These are phyloP conservation scores for Lasiosphaeria hispida DNA, from an alignment of 495 filamentous ascomycete genomes.

Conservation along the genomic window DNA sequence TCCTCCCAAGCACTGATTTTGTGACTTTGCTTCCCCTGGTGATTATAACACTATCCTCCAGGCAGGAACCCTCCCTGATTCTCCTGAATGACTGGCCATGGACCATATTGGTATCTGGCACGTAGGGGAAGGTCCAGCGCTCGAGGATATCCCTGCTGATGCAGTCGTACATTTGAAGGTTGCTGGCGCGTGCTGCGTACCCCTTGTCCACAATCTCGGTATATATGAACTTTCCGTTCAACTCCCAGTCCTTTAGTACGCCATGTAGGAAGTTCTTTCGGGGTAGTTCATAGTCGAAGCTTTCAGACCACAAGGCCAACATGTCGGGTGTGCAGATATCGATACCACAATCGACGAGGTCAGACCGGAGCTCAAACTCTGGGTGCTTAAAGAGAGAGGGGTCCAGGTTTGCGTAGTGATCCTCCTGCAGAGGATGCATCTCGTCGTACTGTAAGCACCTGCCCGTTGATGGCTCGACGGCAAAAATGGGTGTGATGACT, in stretches of 20 bases:
- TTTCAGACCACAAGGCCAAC: slow-evolving; percentile 91
- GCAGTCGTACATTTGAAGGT: slow-evolving; percentile 85
- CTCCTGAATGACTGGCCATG: slow-evolving; percentile 72
- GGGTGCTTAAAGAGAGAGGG: slow-evolving; percentile 56
- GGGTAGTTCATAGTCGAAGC: slow-evolving; percentile 91
- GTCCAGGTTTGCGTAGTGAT: slow-evolving; percentile 65
- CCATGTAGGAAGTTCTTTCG: slow-evolving; percentile 85
- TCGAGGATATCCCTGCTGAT: slow-evolving; percentile 84
- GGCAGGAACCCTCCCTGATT: slow-evolving; percentile 64
- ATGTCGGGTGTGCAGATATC: slow-evolving; percentile 98
- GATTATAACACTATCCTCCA: slow-evolving; percentile 69
- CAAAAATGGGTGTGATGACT: slow-evolving; percentile 74
- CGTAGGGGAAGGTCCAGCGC: slow-evolving; percentile 90
- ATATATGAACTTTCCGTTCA: slow-evolving; percentile 94
- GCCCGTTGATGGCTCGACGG: slow-evolving; percentile 75
- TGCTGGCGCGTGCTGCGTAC: slow-evolving; percentile 76
- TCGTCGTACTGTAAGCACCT: slow-evolving; percentile 94
- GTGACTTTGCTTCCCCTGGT: slow-evolving; percentile 44
- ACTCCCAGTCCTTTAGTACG: slow-evolving; percentile 92
- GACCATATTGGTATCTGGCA: slow-evolving; percentile 83
- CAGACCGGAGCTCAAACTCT: slow-evolving; percentile 69
- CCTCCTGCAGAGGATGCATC: slow-evolving; percentile 48
- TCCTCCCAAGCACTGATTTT: slow-evolving; percentile 71
- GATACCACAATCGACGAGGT: slow-evolving; percentile 91
- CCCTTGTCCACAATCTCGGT: slow-evolving; percentile 82